Percentiles rank a stretch among this genome's conserved stretches.
Evolutionary conservation across 2,329 filamentous ascomycete genomes (phyloP).

Genomic region (Helicocarpus griseus): DNA sequence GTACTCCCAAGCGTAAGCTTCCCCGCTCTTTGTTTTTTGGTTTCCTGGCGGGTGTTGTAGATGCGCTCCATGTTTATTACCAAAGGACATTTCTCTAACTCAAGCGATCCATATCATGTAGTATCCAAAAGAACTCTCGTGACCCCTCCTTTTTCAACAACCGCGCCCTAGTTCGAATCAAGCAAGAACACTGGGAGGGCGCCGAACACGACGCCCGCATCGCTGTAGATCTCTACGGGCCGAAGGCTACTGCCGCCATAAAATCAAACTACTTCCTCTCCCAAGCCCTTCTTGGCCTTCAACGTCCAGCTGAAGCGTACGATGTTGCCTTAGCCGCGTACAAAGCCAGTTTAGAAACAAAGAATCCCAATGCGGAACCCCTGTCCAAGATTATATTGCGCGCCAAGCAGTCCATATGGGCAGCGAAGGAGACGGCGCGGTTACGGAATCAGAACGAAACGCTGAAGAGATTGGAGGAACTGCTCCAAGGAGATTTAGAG

Average conservation of each 20-base stretch:
- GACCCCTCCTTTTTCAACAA: slow-evolving; percentile 83
- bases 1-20: slow-evolving; percentile 37
- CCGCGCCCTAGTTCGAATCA: slow-evolving; percentile 71
- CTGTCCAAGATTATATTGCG: slow-evolving; percentile 65
- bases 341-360: slow-evolving; percentile 51
- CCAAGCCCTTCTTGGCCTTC: slow-evolving; percentile 68
- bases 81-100: not conserved
- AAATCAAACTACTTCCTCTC: slow-evolving; percentile 80
- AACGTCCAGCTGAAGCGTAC: slow-evolving; percentile 64
- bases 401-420: slow-evolving; percentile 82
- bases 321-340: slow-evolving; percentile 63
- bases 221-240: slow-evolving; percentile 56
- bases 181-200: slow-evolving; percentile 61
- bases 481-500: slow-evolving; percentile 31
- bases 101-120: slow-evolving; percentile 22
- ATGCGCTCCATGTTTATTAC: not conserved
- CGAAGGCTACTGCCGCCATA: slow-evolving; percentile 48
- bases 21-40: not conserved
- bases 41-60: not conserved
- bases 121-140: slow-evolving; percentile 65
- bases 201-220: slow-evolving; percentile 68
- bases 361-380: slow-evolving; percentile 58
- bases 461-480: slow-evolving; percentile 29
- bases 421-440: slow-evolving; percentile 51
- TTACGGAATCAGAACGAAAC: slow-evolving; percentile 38